phyloP scores from a whole-genome alignment of 2,329 filamentous ascomycete species.

The Pestalotiopsis sp. region DNA sequence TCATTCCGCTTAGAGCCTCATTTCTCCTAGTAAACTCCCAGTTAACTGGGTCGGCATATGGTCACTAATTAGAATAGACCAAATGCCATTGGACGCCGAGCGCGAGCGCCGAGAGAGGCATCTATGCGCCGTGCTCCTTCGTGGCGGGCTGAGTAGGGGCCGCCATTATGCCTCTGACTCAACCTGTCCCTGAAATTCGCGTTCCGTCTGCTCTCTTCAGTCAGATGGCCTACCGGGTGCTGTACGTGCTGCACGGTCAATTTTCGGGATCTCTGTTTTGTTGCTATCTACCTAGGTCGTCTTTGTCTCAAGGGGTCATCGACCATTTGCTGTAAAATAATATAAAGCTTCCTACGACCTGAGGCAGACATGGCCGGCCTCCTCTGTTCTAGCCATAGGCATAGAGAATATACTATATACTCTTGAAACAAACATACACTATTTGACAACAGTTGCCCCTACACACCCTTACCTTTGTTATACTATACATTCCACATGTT shows the following conservation, averaged over 20 bases:
- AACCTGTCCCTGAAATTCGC: neutral
- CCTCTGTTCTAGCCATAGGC: neutral
- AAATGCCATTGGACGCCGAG: neutral
- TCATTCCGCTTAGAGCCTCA: slow-evolving; percentile 4
- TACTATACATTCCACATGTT: slow-evolving; percentile 27
- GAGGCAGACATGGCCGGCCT: slow-evolving; percentile 2
- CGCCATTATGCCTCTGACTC: neutral
- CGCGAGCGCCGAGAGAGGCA: neutral
- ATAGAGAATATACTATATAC: neutral
- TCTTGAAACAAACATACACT: neutral
- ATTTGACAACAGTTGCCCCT: neutral
- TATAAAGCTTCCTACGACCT: slow-evolving; percentile 7
- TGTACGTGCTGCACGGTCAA: slow-evolving; percentile 2
- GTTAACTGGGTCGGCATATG: slow-evolving; percentile 1
- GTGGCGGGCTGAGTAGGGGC: neutral
- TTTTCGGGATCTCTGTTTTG: neutral
- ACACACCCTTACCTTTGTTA: slow-evolving; percentile 11
- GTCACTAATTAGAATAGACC: neutral
- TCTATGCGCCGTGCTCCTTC: neutral
- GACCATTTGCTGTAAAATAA: neutral
- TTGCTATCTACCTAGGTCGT: neutral
- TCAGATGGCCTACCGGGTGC: slow-evolving; percentile 8
- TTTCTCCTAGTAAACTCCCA: neutral
- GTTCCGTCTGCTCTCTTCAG: neutral
- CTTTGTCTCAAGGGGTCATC: neutral